A percentile compares a stretch with the other conserved stretches of the same genome.
These are phyloP conservation scores for Bocquillonia castaneifolia DNA, from an alignment of 441 rosid species.

Conservation along the genomic window DNA sequence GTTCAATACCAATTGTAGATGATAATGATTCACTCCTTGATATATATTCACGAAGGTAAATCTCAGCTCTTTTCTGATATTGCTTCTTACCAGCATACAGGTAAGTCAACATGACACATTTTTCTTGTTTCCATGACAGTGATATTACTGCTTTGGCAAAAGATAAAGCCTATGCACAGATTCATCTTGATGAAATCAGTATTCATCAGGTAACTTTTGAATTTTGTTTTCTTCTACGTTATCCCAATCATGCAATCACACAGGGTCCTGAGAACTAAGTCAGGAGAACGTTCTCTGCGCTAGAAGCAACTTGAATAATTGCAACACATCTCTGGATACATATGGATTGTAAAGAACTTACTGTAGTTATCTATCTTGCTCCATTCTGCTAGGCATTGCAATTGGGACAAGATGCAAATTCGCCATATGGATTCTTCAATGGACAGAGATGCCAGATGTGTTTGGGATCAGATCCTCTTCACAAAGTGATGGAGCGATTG, in stretches of 20 bases:
- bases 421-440: slow-evolving; percentile 45
- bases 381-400: slow-evolving; percentile 73
- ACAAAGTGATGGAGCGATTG: slow-evolving; percentile 59
- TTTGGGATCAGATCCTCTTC: slow-evolving; percentile 50
- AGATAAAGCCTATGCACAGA: slow-evolving; percentile 87
- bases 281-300: not conserved
- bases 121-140: slow-evolving; percentile 36
- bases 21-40: slow-evolving; percentile 93
- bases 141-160: slow-evolving; percentile 97
- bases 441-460: slow-evolving; percentile 90
- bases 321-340: not conserved
- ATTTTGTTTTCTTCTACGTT: not conserved
- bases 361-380: not conserved
- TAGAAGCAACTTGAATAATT: not conserved
- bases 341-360: slow-evolving; percentile 1
- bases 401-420: slow-evolving; percentile 74
- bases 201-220: slow-evolving; percentile 70
- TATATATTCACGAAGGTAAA: slow-evolving; percentile 87
- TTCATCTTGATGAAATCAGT: slow-evolving; percentile 83
- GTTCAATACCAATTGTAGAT: slow-evolving; percentile 94
- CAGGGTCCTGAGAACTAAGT: not conserved
- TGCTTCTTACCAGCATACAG: not conserved
- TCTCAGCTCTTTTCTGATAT: not conserved
- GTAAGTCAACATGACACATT: slow-evolving; percentile 1
- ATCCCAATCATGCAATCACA: no score